A percentile compares a stretch with the other conserved stretches of the same genome.
phyloP scores from a whole-genome alignment of 306 rosid species.

The Trifolium pratense region DNA sequence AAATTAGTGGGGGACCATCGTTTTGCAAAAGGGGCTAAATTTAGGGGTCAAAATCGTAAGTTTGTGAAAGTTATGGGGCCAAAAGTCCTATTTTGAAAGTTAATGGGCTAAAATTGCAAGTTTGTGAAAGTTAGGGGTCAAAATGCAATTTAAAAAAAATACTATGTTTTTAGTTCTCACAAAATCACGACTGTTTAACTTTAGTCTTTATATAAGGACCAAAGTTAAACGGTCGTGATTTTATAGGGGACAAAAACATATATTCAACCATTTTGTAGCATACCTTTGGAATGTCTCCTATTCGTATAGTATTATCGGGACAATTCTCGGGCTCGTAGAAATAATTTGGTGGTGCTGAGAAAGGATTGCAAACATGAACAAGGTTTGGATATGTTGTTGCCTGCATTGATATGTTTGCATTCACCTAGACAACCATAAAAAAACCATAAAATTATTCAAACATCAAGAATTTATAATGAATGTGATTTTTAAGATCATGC shows the following conservation, averaged over 20 bases:
- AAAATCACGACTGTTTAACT: too few relatives aligned
- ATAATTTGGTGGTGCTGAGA: slow-evolving; percentile 78
- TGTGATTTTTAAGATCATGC: slow-evolving; percentile 12
- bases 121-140: too few relatives aligned
- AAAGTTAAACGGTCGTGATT: background rate
- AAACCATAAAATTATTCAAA: slow-evolving; percentile 16
- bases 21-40: too few relatives aligned
- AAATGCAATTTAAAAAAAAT: too few relatives aligned
- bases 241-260: background rate
- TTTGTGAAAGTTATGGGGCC: too few relatives aligned
- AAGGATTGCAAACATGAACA: slow-evolving; percentile 73
- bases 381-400: slow-evolving; percentile 43
- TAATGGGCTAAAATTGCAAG: too few relatives aligned
- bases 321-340: slow-evolving; percentile 75
- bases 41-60: too few relatives aligned
- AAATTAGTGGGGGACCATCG: too few relatives aligned
- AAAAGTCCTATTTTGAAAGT: too few relatives aligned
- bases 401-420: slow-evolving; percentile 57
- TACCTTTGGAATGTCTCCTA: slow-evolving; percentile 83
- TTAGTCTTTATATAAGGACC: too few relatives aligned
- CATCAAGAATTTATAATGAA: background rate
- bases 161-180: too few relatives aligned
- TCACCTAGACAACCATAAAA: slow-evolving; percentile 53
- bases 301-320: slow-evolving; percentile 58
- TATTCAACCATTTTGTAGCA: background rate